These are phyloP conservation scores for Aureobasidium sp. DNA, from an alignment of 2,329 filamentous ascomycete genomes.

Conservation along the genomic window DNA sequence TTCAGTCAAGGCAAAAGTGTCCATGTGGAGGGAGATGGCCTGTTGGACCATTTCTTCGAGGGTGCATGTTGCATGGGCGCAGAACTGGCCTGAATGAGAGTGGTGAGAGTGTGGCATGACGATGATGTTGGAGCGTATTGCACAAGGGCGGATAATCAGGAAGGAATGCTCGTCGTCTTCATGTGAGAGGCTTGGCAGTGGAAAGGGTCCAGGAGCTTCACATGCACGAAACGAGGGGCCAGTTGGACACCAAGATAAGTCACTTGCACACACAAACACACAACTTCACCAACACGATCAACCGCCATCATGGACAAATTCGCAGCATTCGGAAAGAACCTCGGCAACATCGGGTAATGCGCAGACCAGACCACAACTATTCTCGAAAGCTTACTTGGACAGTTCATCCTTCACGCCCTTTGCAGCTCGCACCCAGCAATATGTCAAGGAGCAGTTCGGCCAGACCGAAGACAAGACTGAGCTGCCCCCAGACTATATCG, in stretches of 20 bases:
- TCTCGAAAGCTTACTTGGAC: conserved; percentile 35
- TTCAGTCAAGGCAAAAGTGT: conserved; percentile 81
- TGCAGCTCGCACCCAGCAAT: conserved; percentile 89
- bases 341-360: conserved; percentile 59
- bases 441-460: conserved; percentile 95
- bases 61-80: conserved; percentile 77
- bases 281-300: background rate
- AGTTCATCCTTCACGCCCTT: conserved; percentile 71
- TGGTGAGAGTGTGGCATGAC: conserved; percentile 90
- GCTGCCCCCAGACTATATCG: conserved; percentile 93
- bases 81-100: conserved; percentile 97
- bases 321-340: conserved; percentile 62
- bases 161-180: background rate
- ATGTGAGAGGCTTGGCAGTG: conserved; percentile 11
- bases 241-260: background rate
- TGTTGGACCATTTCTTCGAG: conserved; percentile 77
- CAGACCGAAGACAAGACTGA: conserved; percentile 97
- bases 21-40: conserved; percentile 72
- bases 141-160: background rate
- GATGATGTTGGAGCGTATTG: conserved; percentile 41
- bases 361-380: background rate
- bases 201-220: conserved; percentile 9
- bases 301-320: conserved; percentile 57
- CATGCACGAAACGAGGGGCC: background rate
- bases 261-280: background rate